Evolutionary conservation across 2,329 filamentous ascomycete genomes (phyloP).

Genomic region (Leptographium procerum): DNA sequence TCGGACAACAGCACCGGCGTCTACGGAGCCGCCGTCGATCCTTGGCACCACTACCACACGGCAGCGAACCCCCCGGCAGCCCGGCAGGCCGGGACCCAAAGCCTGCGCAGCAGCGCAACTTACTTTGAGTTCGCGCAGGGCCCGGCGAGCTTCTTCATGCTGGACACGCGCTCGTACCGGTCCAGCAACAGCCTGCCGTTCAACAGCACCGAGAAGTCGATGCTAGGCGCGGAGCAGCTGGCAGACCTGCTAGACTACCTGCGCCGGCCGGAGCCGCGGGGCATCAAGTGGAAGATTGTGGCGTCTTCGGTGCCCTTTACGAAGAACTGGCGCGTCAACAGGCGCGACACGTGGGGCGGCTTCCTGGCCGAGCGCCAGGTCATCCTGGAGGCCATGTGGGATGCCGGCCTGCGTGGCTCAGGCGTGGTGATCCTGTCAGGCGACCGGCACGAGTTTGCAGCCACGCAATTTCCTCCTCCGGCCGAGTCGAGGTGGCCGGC

Average conservation of each 20-base stretch:
- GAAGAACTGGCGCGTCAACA: conserved; percentile 90
- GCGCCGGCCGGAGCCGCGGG: conserved; percentile 55
- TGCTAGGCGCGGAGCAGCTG: conserved; percentile 74
- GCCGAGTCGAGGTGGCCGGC: conserved; percentile 47
- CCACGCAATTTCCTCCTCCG: conserved; percentile 64
- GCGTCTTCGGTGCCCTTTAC: conserved; percentile 89
- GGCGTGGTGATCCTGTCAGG: conserved; percentile 80
- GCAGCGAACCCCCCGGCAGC: conserved; percentile 69
- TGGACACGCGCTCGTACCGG: conserved; percentile 83
- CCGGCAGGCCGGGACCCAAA: conserved; percentile 29
- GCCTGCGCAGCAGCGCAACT: conserved; percentile 41
- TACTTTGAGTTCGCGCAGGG: conserved; percentile 88
- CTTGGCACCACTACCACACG: conserved; percentile 79
- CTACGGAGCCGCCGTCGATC: conserved; percentile 68
- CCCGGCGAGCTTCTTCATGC: conserved; percentile 85
- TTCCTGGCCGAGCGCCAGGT: conserved; percentile 69
- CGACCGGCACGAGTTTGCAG: conserved; percentile 94
- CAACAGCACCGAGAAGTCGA: conserved; percentile 60
- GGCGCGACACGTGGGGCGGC: conserved; percentile 86
- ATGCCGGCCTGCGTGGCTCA: conserved; percentile 56
- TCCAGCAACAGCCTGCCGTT: conserved; percentile 52
- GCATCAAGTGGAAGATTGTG: conserved; percentile 88
- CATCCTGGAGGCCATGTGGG: conserved; percentile 88
- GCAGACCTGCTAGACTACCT: conserved; percentile 72
- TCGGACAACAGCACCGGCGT: conserved; percentile 68